These are phyloP conservation scores for Cucurbitaria berberidis DNA, from an alignment of 2,329 filamentous ascomycete species.

Conservation along the genomic window DNA sequence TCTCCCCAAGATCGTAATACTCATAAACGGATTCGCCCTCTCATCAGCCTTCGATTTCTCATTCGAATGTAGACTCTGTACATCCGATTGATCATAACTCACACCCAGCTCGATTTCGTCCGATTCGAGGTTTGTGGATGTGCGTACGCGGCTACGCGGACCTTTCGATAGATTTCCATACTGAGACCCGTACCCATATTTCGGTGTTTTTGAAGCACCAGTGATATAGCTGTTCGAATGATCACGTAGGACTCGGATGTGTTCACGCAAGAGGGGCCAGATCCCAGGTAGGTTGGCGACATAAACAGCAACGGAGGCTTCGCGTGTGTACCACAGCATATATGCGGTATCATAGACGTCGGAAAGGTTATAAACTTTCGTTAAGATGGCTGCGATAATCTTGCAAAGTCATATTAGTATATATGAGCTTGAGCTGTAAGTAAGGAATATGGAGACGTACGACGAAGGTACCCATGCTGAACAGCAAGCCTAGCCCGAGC, in stretches of 20 bases:
- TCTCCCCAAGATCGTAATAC: slow-evolving; percentile 1
- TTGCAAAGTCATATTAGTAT: slow-evolving; percentile 14
- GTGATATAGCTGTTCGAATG: slow-evolving; percentile 25
- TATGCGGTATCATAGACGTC: slow-evolving; percentile 49
- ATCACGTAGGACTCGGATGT: slow-evolving; percentile 45
- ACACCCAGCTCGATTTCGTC: slow-evolving; percentile 33
- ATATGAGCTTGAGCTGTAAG: background rate
- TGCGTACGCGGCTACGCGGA: slow-evolving; percentile 15
- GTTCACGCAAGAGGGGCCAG: slow-evolving; percentile 59
- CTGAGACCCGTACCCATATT: slow-evolving; percentile 26
- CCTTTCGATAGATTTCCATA: slow-evolving; percentile 25
- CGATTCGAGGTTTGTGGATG: slow-evolving; percentile 10
- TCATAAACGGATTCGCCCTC: slow-evolving; percentile 13
- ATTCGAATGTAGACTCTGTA: slow-evolving; percentile 9
- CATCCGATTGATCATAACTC: slow-evolving; percentile 15
- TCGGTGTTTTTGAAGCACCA: slow-evolving; percentile 17
- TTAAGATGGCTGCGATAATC: slow-evolving; percentile 54
- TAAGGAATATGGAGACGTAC: slow-evolving; percentile 39
- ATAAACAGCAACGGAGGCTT: slow-evolving; percentile 60
- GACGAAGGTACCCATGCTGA: slow-evolving; percentile 59
- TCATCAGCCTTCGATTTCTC: slow-evolving; percentile 8
- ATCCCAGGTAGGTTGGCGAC: slow-evolving; percentile 62
- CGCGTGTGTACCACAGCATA: slow-evolving; percentile 61
- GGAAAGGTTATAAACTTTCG: slow-evolving; percentile 56
- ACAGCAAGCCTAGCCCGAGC: slow-evolving; percentile 57